These are phyloP conservation scores for Podochytrium sp. DNA, from an alignment of 192 early-diverging fungal species.

Conservation along the genomic window DNA sequence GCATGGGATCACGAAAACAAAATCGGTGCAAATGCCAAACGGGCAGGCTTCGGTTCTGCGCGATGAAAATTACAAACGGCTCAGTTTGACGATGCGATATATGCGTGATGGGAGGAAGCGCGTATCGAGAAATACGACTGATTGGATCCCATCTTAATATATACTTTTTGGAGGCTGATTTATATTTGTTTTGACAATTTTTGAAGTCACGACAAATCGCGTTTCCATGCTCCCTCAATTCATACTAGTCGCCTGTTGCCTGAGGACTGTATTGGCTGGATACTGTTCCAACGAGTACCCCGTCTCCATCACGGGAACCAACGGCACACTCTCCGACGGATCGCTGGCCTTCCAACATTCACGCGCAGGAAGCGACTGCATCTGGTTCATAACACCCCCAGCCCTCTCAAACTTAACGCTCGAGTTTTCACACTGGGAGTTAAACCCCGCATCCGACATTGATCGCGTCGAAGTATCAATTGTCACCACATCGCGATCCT, in stretches of 20 bases:
- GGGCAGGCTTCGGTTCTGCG: not conserved
- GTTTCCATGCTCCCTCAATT: too few species aligned
- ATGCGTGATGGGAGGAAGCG: constrained; percentile 27
- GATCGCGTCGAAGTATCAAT: not conserved
- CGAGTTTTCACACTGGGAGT: constrained; percentile 18
- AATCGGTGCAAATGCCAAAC: constrained; percentile 29
- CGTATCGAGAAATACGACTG: constrained; percentile 1
- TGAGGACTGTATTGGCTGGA: too few species aligned
- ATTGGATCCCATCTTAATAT: constrained; percentile 26
- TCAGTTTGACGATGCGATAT: constrained; percentile 35
- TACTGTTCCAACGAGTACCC: constrained; percentile 9
- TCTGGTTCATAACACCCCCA: constrained; percentile 10
- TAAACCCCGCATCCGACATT: not conserved
- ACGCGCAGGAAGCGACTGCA: constrained; percentile 18
- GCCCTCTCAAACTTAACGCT: not conserved
- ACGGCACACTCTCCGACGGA: constrained; percentile 2
- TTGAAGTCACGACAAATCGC: too few species aligned
- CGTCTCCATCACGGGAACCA: not conserved
- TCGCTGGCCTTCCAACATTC: constrained; percentile 18
- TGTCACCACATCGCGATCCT: not conserved
- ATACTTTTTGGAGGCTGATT: not conserved
- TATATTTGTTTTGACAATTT: too few species aligned
- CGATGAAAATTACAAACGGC: constrained; percentile 20
- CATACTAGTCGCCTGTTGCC: too few species aligned
- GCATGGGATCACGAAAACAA: constrained; percentile 40